phyloP scores from a whole-genome alignment of 257 asterid species.

The Solanum sitiens region DNA sequence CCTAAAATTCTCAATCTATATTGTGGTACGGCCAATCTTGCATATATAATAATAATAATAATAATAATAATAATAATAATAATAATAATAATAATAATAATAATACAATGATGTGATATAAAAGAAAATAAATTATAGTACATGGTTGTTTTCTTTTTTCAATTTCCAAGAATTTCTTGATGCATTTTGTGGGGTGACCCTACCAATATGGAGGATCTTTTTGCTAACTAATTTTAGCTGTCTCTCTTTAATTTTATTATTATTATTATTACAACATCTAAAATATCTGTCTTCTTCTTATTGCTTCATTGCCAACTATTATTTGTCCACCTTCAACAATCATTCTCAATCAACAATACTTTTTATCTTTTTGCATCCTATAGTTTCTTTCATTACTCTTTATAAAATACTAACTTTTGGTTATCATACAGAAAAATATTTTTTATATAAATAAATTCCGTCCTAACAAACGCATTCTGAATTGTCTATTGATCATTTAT shows the following conservation, averaged over 20 bases:
- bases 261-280: neutral
- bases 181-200: neutral
- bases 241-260: neutral
- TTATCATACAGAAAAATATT: neutral
- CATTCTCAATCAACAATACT: neutral
- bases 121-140: neutral
- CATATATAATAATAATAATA: neutral
- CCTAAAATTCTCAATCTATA: neutral
- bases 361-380: neutral
- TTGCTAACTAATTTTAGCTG: constrained; percentile 6
- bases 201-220: neutral
- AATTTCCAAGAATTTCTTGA: neutral
- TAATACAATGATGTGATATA: neutral
- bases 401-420: neutral
- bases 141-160: neutral
- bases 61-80: neutral
- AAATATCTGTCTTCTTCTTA: neutral
- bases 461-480: too few relatives aligned
- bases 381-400: neutral
- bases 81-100: too few relatives aligned
- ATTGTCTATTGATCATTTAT: neutral
- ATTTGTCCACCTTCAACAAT: neutral
- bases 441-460: too few relatives aligned
- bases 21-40: neutral
- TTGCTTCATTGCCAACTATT: neutral